These are phyloP conservation scores for Begonia fuchsioides DNA, from an alignment of 306 rosid genomes.

Conservation along the genomic window DNA sequence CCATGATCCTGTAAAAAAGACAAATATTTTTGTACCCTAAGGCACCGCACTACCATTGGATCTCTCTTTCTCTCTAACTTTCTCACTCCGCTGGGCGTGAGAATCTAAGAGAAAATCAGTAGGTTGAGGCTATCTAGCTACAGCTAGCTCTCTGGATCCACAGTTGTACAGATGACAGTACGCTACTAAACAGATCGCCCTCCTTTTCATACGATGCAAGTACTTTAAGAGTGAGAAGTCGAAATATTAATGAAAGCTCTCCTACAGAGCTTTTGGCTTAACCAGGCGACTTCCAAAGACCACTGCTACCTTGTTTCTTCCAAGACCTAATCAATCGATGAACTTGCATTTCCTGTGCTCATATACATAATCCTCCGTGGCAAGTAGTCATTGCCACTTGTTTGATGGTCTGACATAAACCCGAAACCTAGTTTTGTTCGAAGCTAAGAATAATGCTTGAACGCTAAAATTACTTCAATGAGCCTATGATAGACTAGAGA, in stretches of 20 bases:
- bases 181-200: too few relatives aligned
- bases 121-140: too few relatives aligned
- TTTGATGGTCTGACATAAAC: too few relatives aligned
- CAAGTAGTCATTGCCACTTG: too few relatives aligned
- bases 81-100: not conserved
- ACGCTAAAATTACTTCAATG: too few relatives aligned
- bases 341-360: too few relatives aligned
- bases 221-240: not conserved
- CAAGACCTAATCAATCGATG: not conserved
- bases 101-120: not conserved
- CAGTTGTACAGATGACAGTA: too few relatives aligned
- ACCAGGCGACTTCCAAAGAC: constrained; percentile 7
- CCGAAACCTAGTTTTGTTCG: too few relatives aligned
- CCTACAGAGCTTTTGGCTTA: constrained; percentile 1
- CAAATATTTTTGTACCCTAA: not conserved
- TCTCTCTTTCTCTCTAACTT: not conserved
- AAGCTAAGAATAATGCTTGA: too few relatives aligned
- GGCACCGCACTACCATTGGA: too few relatives aligned
- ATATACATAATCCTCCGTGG: not conserved
- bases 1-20: not conserved
- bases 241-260: not conserved
- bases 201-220: not conserved
- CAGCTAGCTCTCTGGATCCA: too few relatives aligned
- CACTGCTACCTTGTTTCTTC: constrained; percentile 7
- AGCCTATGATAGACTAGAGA: too few relatives aligned